Conservation (phyloP, 1,139 yeast genomes). For the Yamadazyma triangularis region DNA sequence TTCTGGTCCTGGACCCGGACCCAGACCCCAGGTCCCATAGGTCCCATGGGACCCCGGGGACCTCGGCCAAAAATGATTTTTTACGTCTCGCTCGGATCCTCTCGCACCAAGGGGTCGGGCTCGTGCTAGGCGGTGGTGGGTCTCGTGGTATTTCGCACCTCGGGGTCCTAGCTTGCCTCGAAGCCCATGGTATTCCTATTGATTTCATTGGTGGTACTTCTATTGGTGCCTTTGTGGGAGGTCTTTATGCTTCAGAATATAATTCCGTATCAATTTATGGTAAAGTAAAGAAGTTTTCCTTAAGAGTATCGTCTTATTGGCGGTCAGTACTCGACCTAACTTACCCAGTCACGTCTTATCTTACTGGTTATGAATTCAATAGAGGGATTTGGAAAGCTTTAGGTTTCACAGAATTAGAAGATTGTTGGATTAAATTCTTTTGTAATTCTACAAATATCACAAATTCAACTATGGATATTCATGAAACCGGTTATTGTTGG, state of each 20-base stretch:
- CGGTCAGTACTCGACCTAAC: conserved; percentile 79
- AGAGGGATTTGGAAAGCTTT: conserved; percentile 95
- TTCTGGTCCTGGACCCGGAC: too few species aligned
- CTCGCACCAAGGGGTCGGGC: conserved; percentile 90
- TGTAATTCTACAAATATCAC: conserved; percentile 96
- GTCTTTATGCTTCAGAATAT: conserved; percentile 87
- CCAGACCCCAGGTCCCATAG: too few species aligned
- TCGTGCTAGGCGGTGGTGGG: conserved; percentile 97
- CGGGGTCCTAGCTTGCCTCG: conserved; percentile 90
- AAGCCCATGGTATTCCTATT: conserved; percentile 88
- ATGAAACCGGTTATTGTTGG: conserved; percentile 92
- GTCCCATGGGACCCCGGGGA: too few species aligned
- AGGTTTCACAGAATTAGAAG: conserved; percentile 91
- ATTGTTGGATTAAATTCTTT: conserved; percentile 87
- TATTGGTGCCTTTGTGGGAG: conserved; percentile 94
- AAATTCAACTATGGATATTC: conserved; percentile 92
- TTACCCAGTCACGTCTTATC: conserved; percentile 89
- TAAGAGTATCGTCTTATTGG: conserved; percentile 83
- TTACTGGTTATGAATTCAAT: conserved; percentile 96
- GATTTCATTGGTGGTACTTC: conserved; percentile 96
- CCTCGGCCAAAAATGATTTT: conserved; percentile 80
- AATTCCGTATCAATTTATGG: conserved; percentile 90
- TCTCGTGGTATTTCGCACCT: conserved; percentile 92
- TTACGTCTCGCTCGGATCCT: conserved; percentile 81
- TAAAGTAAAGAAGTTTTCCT: conserved; percentile 80